Percentiles rank a stretch among this genome's conserved stretches.
Evolutionary conservation across 1,139 yeast species (phyloP).

Genomic region (Hansenula sp.): DNA sequence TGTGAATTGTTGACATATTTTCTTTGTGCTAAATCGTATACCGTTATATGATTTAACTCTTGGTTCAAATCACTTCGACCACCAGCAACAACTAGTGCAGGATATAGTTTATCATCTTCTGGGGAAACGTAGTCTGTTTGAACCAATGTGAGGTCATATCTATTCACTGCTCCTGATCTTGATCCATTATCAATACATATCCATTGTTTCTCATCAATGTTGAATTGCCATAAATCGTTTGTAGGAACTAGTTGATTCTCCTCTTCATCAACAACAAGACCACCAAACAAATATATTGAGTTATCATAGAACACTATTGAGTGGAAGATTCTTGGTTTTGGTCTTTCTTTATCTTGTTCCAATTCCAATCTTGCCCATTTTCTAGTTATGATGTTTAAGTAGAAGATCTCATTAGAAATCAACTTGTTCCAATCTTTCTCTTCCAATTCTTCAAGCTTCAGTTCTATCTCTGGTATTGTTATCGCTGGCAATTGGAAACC

Average conservation of each 20-base stretch:
- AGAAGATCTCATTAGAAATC: constrained; percentile 52
- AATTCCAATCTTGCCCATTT: constrained; percentile 44
- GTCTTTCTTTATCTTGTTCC: constrained; percentile 25
- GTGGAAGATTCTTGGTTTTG: constrained; percentile 57
- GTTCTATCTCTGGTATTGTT: constrained; percentile 28
- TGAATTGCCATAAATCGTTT: constrained; percentile 67
- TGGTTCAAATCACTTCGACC: constrained; percentile 47
- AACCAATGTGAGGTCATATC: constrained; percentile 54
- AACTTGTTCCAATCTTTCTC: constrained; percentile 5
- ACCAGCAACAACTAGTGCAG: constrained; percentile 56
- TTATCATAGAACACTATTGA: constrained; percentile 47
- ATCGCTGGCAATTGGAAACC: constrained; percentile 45
- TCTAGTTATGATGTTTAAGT: constrained; percentile 51
- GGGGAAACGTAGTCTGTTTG: constrained; percentile 37
- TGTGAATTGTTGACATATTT: constrained; percentile 36
- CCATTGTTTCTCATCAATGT: constrained; percentile 50
- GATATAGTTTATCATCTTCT: constrained; percentile 42
- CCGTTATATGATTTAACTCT: constrained; percentile 37
- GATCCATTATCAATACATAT: constrained; percentile 40
- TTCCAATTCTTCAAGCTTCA: constrained; percentile 5
- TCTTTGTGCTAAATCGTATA: constrained; percentile 49
- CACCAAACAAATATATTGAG: constrained; percentile 59
- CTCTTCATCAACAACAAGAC: constrained; percentile 34
- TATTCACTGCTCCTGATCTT: constrained; percentile 27
- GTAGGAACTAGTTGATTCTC: constrained; percentile 37